These are phyloP conservation scores for Spathaspora gorwiae DNA, from an alignment of 805 yeast genomes.

Conservation along the genomic window DNA sequence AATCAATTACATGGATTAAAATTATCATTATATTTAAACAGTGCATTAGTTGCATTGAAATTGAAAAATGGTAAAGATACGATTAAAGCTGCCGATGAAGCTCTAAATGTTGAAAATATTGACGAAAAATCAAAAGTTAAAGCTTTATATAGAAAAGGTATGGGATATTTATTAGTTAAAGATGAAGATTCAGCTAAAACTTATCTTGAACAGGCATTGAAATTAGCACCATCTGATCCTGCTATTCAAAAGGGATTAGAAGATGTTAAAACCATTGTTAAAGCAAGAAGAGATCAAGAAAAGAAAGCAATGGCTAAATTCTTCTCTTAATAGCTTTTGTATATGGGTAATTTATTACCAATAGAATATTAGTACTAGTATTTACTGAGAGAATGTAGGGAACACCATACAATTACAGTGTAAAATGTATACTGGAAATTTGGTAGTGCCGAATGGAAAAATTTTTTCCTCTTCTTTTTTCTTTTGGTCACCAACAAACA, in stretches of 20 bases:
- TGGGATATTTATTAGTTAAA: conserved; percentile 59
- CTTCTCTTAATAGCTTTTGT: conserved; percentile 28
- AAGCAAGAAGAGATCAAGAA: conserved; percentile 58
- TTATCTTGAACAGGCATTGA: conserved; percentile 62
- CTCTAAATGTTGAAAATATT: conserved; percentile 53
- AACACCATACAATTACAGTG: not conserved
- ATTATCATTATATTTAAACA: conserved; percentile 63
- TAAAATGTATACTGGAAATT: not conserved
- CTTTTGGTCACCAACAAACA: too few relatives aligned
- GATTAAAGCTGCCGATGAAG: conserved; percentile 59
- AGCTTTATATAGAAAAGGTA: conserved; percentile 83
- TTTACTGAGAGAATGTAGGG: not conserved
- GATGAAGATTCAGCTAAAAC: conserved; percentile 67
- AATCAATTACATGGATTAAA: conserved; percentile 49
- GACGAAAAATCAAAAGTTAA: conserved; percentile 73
- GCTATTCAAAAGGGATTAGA: conserved; percentile 63
- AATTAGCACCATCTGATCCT: conserved; percentile 63
- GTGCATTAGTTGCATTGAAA: conserved; percentile 71
- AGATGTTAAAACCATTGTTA: conserved; percentile 51
- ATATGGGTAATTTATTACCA: not conserved
- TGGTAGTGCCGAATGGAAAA: too few relatives aligned
- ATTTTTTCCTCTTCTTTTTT: too few relatives aligned
- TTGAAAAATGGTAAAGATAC: conserved; percentile 50
- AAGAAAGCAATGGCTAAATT: conserved; percentile 72
- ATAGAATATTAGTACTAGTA: not conserved